Conservation (phyloP, 106 monocot species). For the Dendrobium chrysotoxum region DNA sequence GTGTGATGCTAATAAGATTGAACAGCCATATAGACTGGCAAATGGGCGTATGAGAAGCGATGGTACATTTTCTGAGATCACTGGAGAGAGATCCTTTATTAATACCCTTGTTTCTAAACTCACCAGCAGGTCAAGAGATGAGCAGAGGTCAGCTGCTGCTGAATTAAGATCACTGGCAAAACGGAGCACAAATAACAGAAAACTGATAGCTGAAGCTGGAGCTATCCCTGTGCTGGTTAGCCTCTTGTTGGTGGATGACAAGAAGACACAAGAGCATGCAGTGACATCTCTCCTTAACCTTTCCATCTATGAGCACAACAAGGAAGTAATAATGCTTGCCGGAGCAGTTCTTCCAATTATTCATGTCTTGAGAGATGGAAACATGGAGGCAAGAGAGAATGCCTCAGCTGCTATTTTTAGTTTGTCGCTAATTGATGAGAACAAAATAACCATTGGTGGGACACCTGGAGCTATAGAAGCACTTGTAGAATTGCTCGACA, state of each 20-base stretch:
- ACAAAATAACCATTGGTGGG: conserved; percentile 81
- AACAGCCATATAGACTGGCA: conserved; percentile 29
- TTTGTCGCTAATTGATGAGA: conserved; percentile 73
- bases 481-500: conserved; percentile 65
- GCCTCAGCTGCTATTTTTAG: conserved; percentile 90
- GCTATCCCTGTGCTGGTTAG: conserved; percentile 50
- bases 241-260: conserved; percentile 40
- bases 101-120: conserved; percentile 39
- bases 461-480: conserved; percentile 72
- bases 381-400: conserved; percentile 91
- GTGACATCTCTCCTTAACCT: conserved; percentile 63
- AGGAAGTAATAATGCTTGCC: conserved; percentile 62
- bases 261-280: conserved; percentile 62
- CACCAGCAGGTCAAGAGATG: conserved; percentile 32
- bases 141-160: conserved; percentile 57
- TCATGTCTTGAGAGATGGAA: conserved; percentile 49
- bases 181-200: conserved; percentile 67
- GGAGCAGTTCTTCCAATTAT: conserved; percentile 73
- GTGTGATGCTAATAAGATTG: conserved; percentile 48
- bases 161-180: conserved; percentile 69
- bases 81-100: conserved; percentile 22
- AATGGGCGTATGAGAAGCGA: conserved; percentile 27
- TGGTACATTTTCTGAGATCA: conserved; percentile 29
- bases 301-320: conserved; percentile 69
- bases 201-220: conserved; percentile 58